These are phyloP conservation scores for Debaryomyces sp. DNA, from an alignment of 1,139 yeast genomes.

Conservation along the genomic window DNA sequence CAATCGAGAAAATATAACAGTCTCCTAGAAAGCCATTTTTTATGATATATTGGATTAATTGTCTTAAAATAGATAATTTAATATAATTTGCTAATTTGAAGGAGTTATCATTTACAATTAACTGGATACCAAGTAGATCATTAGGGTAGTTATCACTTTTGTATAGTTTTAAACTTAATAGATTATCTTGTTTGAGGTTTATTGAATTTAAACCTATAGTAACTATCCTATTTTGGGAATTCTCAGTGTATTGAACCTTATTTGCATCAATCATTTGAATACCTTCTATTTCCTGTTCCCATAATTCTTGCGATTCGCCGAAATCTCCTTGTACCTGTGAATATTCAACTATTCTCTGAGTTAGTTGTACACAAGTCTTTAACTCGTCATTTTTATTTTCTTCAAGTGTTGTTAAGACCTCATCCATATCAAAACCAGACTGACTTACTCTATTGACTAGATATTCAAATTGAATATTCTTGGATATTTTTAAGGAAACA, in stretches of 20 bases:
- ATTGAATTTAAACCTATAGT: constrained; percentile 35
- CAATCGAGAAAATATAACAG: constrained; percentile 62
- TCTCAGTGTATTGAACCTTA: constrained; percentile 19
- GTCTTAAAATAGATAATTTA: constrained; percentile 62
- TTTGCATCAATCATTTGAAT: constrained; percentile 55
- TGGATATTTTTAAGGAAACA: constrained; percentile 52
- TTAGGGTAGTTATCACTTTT: constrained; percentile 58
- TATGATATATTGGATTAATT: constrained; percentile 43
- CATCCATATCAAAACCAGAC: constrained; percentile 72
- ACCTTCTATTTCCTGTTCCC: constrained; percentile 82
- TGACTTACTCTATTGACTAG: constrained; percentile 56
- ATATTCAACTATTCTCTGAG: constrained; percentile 40
- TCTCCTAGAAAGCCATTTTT: constrained; percentile 59
- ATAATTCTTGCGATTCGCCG: constrained; percentile 41
- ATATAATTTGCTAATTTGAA: constrained; percentile 72
- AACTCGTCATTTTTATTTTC: constrained; percentile 48
- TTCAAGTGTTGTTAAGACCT: constrained; percentile 54
- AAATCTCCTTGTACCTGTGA: constrained; percentile 9
- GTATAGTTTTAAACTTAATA: constrained; percentile 53
- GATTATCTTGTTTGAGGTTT: constrained; percentile 26
- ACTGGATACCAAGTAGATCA: constrained; percentile 62
- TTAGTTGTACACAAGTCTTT: constrained; percentile 53
- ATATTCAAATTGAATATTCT: constrained; percentile 40
- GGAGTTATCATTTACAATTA: constrained; percentile 49
- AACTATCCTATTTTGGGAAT: constrained; percentile 27